A percentile compares a stretch with the other conserved stretches of the same genome.
These are phyloP conservation scores for Pythium vanterpoolii DNA, from an alignment of 352 stramenopile genomes.

Conservation along the genomic window DNA sequence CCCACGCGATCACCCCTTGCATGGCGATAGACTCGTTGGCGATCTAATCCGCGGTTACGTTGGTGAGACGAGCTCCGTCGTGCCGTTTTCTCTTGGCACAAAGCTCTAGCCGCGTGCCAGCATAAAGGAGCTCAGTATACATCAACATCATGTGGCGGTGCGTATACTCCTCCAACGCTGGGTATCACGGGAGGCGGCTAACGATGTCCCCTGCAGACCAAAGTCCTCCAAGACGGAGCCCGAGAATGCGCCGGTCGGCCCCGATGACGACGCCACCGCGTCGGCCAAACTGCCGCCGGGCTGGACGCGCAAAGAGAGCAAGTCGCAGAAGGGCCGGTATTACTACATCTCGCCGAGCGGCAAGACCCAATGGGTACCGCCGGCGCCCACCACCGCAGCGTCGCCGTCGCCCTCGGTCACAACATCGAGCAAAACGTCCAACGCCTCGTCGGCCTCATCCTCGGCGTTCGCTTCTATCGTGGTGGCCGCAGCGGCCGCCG, in stretches of 20 bases:
- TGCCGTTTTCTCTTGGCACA: not conserved
- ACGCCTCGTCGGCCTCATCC: not conserved
- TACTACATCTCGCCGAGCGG: conserved; percentile 83
- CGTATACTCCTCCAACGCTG: not conserved
- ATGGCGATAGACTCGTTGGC: conserved; percentile 4
- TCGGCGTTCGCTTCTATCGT: not conserved
- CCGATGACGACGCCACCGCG: conserved; percentile 1
- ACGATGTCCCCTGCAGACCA: conserved; percentile 1
- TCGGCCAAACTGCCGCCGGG: conserved; percentile 52
- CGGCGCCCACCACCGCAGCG: not conserved
- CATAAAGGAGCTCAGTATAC: not conserved
- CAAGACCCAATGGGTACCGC: conserved; percentile 83
- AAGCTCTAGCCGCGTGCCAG: not conserved
- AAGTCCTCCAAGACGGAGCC: conserved; percentile 6
- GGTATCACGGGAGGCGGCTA: not conserved
- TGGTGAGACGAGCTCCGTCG: not conserved
- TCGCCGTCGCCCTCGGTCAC: not conserved
- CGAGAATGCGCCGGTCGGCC: not conserved
- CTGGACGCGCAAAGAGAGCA: conserved; percentile 85
- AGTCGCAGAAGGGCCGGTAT: conserved; percentile 80
- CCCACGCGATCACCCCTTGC: not conserved
- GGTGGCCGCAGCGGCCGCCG: not conserved
- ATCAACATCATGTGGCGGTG: conserved; percentile 7
- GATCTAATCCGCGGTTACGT: not conserved
- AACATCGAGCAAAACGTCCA: conserved; percentile 3